Base-by-base conservation (phyloP, 1,139 yeast species). In the Candida tetrigidarum region DNA sequence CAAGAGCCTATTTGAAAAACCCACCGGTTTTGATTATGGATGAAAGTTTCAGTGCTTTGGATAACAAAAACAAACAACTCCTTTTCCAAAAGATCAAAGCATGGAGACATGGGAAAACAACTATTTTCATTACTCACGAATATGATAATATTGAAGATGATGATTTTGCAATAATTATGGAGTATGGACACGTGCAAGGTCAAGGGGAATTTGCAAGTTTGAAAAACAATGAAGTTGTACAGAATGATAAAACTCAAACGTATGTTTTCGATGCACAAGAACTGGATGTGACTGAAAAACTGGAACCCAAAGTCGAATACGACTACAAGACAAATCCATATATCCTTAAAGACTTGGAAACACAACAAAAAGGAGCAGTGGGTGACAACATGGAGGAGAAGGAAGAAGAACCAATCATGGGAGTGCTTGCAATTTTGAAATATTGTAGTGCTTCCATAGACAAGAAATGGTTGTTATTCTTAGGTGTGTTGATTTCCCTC, bases 41-140 rank as follows among this genome's bases (percentile, higher is more conserved):
- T 66, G 99, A 93, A 60, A 80, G 96, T 2, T 69, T 89, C 3
- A 84, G 93, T 47, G 97, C 97, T 0, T 64, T 93, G 47, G 97
- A 92, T 61, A 62, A 64, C 3, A 54, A 55, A 1, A 76, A 76
- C 38, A 74, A 84, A 48, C 64, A 63, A 1, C 43, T 56, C 4
- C 60, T 88, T 3, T 66, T 84, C 55, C 59, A 65, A 1, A 71
- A 74, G 0, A 70, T 92, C 11, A 75, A 79, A 47, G 45, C 51
- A 9, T 84, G 90, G 86, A 78, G 98, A 54, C 47, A 51, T 4
- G 83, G 80, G 2, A 85, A 78, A 52, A 87, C 97, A 0, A 91
- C 97, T 0, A 75, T 93, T 10, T 67, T 89, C 4, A 76, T 93
- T 35, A 87, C 97, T 0, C 99, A 93, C 60, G 92, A 91, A 40